These are phyloP conservation scores for Suillus decipiens DNA, from an alignment of 768 basidiomycete genomes.

Conservation along the genomic window DNA sequence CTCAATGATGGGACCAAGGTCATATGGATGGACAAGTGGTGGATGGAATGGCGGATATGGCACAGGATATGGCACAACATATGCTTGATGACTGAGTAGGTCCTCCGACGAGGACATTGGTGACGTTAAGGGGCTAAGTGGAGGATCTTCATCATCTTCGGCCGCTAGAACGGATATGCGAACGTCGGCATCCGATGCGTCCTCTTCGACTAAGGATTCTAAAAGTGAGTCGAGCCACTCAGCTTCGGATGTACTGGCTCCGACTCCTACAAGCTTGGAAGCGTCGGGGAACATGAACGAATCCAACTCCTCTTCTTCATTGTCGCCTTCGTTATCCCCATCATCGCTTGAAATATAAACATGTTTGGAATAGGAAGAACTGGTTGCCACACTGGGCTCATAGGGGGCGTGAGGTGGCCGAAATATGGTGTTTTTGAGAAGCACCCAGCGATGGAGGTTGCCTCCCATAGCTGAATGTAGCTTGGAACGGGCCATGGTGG, in stretches of 20 bases:
- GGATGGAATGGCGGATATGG: conserved; percentile 67
- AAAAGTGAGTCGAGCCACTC: conserved; percentile 83
- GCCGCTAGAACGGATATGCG: conserved; percentile 48
- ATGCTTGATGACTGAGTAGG: conserved; percentile 55
- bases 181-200: conserved; percentile 47
- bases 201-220: conserved; percentile 72
- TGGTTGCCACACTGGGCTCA: conserved; percentile 24
- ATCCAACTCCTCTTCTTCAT: conserved; percentile 47
- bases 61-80: conserved; percentile 57
- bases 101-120: conserved; percentile 82
- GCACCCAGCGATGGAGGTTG: conserved; percentile 84
- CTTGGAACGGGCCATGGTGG: conserved; percentile 70
- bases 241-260: conserved; percentile 59
- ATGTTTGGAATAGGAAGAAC: conserved; percentile 33
- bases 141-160: conserved; percentile 61
- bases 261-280: conserved; percentile 47
- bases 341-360: conserved; percentile 40
- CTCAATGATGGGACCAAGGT: conserved; percentile 45
- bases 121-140: conserved; percentile 63
- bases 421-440: conserved; percentile 82
- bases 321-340: conserved; percentile 52
- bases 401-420: conserved; percentile 48
- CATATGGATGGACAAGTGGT: conserved; percentile 54
- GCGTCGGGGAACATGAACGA: conserved; percentile 84
- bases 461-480: conserved; percentile 61